Conservation (phyloP, 2,329 filamentous ascomycete genomes). For the Penicillium sp. region DNA sequence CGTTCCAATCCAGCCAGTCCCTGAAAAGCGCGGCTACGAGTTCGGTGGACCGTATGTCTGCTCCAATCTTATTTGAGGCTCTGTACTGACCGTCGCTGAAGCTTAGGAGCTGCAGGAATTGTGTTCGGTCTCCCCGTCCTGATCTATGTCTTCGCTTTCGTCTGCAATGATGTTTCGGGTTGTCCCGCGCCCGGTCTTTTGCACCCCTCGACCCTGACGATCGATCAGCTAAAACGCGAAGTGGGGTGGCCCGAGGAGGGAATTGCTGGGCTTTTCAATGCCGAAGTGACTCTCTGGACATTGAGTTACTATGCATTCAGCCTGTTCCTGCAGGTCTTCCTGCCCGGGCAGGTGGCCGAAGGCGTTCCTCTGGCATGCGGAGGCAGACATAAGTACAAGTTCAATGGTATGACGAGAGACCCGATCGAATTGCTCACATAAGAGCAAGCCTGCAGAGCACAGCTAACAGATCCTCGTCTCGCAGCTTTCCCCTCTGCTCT, state of each 20-base stretch:
- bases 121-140: slow-evolving; percentile 77
- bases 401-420: slow-evolving; percentile 60
- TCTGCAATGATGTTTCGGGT: slow-evolving; percentile 89
- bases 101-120: slow-evolving; percentile 72
- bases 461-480: not conserved
- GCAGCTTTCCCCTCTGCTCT: slow-evolving; percentile 73
- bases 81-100: slow-evolving; percentile 37
- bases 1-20: slow-evolving; percentile 36
- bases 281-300: slow-evolving; percentile 66
- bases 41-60: slow-evolving; percentile 47
- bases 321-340: slow-evolving; percentile 68
- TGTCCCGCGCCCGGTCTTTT: slow-evolving; percentile 84
- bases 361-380: slow-evolving; percentile 70
- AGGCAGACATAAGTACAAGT: slow-evolving; percentile 75
- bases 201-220: slow-evolving; percentile 66
- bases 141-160: slow-evolving; percentile 75
- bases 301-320: slow-evolving; percentile 76
- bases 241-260: slow-evolving; percentile 77
- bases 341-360: slow-evolving; percentile 70
- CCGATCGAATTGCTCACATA: not conserved
- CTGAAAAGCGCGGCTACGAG: slow-evolving; percentile 47
- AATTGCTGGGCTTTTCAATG: slow-evolving; percentile 67
- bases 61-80: not conserved
- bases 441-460: not conserved
- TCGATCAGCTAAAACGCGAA: slow-evolving; percentile 72